These are phyloP conservation scores for Chlorella sp. DNA, from an alignment of 139 green algal genomes.

Conservation along the genomic window DNA sequence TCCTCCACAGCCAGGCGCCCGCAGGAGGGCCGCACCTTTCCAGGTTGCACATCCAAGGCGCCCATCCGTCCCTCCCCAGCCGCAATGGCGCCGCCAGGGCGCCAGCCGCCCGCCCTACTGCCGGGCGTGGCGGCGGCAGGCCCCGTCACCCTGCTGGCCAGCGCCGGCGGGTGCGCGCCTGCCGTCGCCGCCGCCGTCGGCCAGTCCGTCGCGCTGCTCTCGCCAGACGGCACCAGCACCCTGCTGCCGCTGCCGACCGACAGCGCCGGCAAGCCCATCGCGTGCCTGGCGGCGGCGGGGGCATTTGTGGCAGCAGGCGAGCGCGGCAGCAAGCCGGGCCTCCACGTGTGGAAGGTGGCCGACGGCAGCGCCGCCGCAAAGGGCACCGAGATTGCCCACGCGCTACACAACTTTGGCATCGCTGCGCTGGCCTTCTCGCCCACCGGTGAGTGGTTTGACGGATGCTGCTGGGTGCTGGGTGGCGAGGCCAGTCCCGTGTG, in stretches of 20 bases:
- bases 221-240: not conserved
- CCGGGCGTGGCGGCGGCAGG: no score
- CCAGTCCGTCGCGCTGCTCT: not conserved
- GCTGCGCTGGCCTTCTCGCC: slow-evolving; percentile 10
- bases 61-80: no score
- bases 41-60: no score
- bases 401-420: slow-evolving; percentile 26
- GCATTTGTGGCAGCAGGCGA: not conserved
- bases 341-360: not conserved
- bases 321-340: not conserved
- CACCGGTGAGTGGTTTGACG: not conserved
- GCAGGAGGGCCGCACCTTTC: no score
- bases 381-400: not conserved
- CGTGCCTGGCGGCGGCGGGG: not conserved
- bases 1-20: no score
- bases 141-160: not conserved
- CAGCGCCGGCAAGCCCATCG: slow-evolving; percentile 3
- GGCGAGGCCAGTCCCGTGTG: no score
- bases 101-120: no score
- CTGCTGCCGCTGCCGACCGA: not conserved
- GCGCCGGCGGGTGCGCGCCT: not conserved
- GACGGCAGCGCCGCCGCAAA: not conserved
- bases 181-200: not conserved
- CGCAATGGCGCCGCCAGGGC: no score
- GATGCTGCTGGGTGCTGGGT: not conserved